A percentile compares a stretch with the other conserved stretches of the same genome.
These are phyloP conservation scores for Abrus pulchellus DNA, from an alignment of 306 rosid genomes.

Conservation along the genomic window DNA sequence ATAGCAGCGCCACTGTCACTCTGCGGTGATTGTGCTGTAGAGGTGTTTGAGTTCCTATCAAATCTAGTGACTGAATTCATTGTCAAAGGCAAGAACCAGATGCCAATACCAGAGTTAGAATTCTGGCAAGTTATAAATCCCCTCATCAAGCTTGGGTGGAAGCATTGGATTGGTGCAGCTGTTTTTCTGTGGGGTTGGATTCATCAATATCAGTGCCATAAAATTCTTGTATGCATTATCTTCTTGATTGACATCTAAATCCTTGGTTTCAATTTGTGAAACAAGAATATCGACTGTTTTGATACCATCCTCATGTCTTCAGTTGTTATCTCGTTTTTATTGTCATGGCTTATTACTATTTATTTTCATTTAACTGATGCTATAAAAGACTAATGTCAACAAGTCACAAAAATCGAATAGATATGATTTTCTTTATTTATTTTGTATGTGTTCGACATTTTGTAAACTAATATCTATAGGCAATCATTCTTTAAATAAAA, in stretches of 20 bases:
- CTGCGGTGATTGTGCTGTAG: slow-evolving; percentile 72
- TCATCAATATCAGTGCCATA: slow-evolving; percentile 81
- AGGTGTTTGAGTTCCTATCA: slow-evolving; percentile 59
- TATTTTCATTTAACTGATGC: slow-evolving; percentile 9
- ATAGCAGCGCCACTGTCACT: slow-evolving; percentile 86
- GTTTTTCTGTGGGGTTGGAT: slow-evolving; percentile 87
- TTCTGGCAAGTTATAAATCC: slow-evolving; percentile 65
- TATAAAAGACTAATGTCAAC: slow-evolving; percentile 17
- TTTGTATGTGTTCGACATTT: slow-evolving; percentile 23
- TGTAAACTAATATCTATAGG: slow-evolving; percentile 7
- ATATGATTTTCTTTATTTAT: background rate
- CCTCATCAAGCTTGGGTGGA: slow-evolving; percentile 76
- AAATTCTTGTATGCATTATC: slow-evolving; percentile 76
- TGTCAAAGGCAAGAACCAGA: slow-evolving; percentile 75
- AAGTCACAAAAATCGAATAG: slow-evolving; percentile 6
- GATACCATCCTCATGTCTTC: slow-evolving; percentile 12
- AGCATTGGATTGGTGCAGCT: slow-evolving; percentile 78
- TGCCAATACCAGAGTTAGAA: slow-evolving; percentile 65
- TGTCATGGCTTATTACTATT: slow-evolving; percentile 30
- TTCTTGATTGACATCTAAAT: slow-evolving; percentile 48
- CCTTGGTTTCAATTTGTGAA: slow-evolving; percentile 26
- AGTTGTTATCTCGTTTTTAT: slow-evolving; percentile 24
- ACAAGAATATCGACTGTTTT: slow-evolving; percentile 19
- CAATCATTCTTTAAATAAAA: slow-evolving; percentile 9
- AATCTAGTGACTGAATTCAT: slow-evolving; percentile 65